phyloP scores from a whole-genome alignment of 192 early-diverging fungal species.

The Diversispora epigaea region DNA sequence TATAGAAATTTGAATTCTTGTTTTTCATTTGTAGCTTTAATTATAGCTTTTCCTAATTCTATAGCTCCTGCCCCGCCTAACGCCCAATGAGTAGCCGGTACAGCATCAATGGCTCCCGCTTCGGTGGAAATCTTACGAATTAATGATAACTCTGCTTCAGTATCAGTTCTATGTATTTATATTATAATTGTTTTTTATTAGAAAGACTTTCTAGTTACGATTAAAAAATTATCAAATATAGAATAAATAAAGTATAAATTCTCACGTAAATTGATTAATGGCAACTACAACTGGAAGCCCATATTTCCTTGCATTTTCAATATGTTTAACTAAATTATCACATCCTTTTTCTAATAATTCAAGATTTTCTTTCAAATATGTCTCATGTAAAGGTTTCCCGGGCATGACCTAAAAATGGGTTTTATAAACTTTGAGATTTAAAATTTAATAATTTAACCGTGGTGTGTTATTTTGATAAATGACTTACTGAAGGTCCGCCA shows the following conservation, averaged over 20 bases:
- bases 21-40: slow-evolving; percentile 62
- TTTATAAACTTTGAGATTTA: background rate
- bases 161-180: slow-evolving; percentile 60
- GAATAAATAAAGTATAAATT: too few species aligned
- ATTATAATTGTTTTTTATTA: background rate
- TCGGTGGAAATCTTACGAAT: slow-evolving; percentile 69
- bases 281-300: slow-evolving; percentile 90
- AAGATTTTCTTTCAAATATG: slow-evolving; percentile 87
- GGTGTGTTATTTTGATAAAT: background rate
- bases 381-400: slow-evolving; percentile 89
- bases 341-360: slow-evolving; percentile 79
- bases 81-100: slow-evolving; percentile 93
- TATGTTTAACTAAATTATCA: slow-evolving; percentile 86
- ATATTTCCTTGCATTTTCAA: slow-evolving; percentile 86
- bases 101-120: slow-evolving; percentile 86
- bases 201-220: too few species aligned
- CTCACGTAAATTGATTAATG: slow-evolving; percentile 80
- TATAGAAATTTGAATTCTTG: slow-evolving; percentile 85
- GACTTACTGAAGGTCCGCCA: slow-evolving; percentile 86
- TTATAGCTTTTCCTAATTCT: slow-evolving; percentile 84
- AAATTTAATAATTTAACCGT: background rate
- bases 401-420: slow-evolving; percentile 44
- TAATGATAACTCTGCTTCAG: slow-evolving; percentile 78
- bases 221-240: too few species aligned
- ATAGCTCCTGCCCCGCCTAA: slow-evolving; percentile 87